Evolutionary conservation across 805 yeast genomes (phyloP), one percentile per base, ranked within the genome.

Genomic region (Zygosaccharomyces lentus): DNA sequence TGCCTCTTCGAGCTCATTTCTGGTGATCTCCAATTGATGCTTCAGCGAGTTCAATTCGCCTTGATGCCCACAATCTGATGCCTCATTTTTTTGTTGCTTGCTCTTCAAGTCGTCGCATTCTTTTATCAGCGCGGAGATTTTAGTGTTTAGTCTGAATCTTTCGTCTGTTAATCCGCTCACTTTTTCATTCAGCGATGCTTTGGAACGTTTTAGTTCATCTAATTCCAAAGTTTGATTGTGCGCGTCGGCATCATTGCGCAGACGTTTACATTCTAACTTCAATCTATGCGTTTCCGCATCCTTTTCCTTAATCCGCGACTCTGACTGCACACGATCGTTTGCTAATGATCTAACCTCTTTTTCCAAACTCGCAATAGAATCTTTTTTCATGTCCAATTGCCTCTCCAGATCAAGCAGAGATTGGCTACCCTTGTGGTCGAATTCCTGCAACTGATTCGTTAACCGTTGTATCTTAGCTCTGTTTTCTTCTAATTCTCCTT

Each of bases 351-450:
- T 30, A 24, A 45, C 21, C 25, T 49, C 47, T 12, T 40, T 39
- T 27, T 49, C 49, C n/a, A 49, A 31, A 13, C 31, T 35, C 29
- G 23, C 35, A 24, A 46, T 41, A 4, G 43, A 29, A 19, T 39
- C 37, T 16, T 21, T 48, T 37, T 51, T 53, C 16, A 29, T 27
- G 6, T 50, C 53, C 9, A 52, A 39, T 34, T 46, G 45, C n/a
- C 21, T 46, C 26, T 52, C 53, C 15, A 51, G 36, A 31, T 47
- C 49, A 38, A 43, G 10, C 37, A 50, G 36, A 9, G 48, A 37
- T 40, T 43, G 47, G 19, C 49, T 48, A 16, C 53, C 49, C 19
- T 49, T 54, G 17, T 50, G 52, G 34, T 56, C 58, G 41, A 51
- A 46, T 30, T 56, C 59, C 17, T 51, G 50, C 30, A 51, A 45